Base-by-base conservation (phyloP, 2,329 filamentous ascomycete species). In the Clarireedia monteithiana region DNA sequence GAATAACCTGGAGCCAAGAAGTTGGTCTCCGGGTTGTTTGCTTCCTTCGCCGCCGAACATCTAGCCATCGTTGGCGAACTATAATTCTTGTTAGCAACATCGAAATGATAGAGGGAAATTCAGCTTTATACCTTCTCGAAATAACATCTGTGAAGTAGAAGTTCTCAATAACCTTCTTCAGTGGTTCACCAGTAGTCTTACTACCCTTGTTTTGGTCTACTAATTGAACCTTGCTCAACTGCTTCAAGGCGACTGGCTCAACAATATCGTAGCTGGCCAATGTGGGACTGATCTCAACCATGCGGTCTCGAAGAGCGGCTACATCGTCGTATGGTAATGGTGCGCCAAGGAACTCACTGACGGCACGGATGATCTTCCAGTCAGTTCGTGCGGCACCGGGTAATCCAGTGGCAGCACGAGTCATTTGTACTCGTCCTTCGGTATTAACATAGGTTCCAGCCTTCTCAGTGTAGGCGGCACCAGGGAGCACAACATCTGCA, bases 131-230 rank as follows among this genome's bases (percentile, higher is more conserved):
- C 90, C 90, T 96, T 81, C 94, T 86, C 40, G 91, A 95, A 73
- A 99, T 96, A 57, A 86, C 84, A 74, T 99, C 92, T 72, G 94
- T 99, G 75, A 97, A 96, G 77, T 91, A 99, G 74, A 99, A 99
- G 78, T 99, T 89, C 67, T 96, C 85, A 66, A 99, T 89, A 56
- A 88, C 84, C 74, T 88, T 89, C 78, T 85, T 89, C 67, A 99
- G 79, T 30, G 88, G 83, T 65, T 79, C 74, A n/a, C 84, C 85
- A 42, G 77, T 86, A n/a, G 80, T 68, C 74, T 89, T 86, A 50
- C 83, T 75, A 48, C 89, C 91, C 82, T 94, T 96, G 79, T 97
- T 97, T 74, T 95, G 89, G 70, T 97, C 94, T 53, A 96, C 89
- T 57, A 99, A 79, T 74, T 97, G 92, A 57, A 96, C 87, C 80